Evolutionary conservation across 495 filamentous ascomycete species (phyloP), one percentile per base, ranked within the genome.

Genomic region (Aspergillus sparsus): DNA sequence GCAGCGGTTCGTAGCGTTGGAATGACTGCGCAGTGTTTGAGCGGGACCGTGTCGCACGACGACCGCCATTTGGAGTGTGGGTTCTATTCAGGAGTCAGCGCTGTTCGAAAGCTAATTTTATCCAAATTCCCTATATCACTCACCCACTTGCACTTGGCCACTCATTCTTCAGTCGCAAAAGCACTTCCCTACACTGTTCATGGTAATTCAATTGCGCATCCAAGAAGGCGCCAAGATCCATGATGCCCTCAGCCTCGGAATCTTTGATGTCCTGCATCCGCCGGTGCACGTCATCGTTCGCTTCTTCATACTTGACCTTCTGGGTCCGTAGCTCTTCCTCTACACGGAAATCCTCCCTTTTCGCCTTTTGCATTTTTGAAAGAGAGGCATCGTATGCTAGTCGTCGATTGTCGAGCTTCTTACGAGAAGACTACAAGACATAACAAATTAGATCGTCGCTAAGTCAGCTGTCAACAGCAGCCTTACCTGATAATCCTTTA

Each of bases 261-360:
- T 97, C 91, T 72, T 94, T 90, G 72, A 98, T 96, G 63, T 98
- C 94, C 72, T 94, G 84, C 95, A 98, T 98, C 55, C 94, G 84
- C 62, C 93, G 86, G 62, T 85, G 81, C 58, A 98, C 93, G 65
- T 98, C 94, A 62, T 98, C 94, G 61, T 85, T 96, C 6, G 91
- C 89, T 72, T 98, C 95, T 66, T 97, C 94, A 67, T 97, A 98
- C 72, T 97, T 98, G 59, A 90, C 89, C 68, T 97, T 97, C 69
- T 96, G 89, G 12, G 85, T 83, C 59, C 95, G 87, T 52, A 96
- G 82, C 71, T 98, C 93, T 71, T 98, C 95, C 74, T 98, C 92
- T 51, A 94, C 82, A 49, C 90, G 83, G 77, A 92, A 96, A 70
- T 98, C 92, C 60, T 98, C 93, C 62, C 85, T 89, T 79, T 97